These are phyloP conservation scores for Pleurotus pulmonarius DNA, from an alignment of 768 basidiomycete genomes.

Conservation along the genomic window DNA sequence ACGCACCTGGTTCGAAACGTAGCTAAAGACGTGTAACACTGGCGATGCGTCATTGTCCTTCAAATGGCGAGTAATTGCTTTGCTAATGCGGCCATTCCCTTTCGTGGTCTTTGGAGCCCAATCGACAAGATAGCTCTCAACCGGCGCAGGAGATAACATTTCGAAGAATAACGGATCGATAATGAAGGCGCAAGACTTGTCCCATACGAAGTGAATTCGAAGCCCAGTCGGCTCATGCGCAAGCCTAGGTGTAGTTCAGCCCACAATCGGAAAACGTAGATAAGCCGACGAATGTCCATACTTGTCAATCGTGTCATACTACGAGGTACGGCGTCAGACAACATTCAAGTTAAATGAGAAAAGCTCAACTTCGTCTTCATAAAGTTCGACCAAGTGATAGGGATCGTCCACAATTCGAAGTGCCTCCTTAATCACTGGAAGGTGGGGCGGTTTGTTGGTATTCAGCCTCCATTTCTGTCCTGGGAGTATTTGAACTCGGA, in stretches of 20 bases:
- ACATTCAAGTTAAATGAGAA: too few species aligned
- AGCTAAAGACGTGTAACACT: slow-evolving; percentile 46
- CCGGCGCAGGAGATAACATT: slow-evolving; percentile 19
- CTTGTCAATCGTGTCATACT: too few species aligned
- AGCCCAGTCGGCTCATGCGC: slow-evolving; percentile 32
- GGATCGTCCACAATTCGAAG: too few species aligned
- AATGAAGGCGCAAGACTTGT: slow-evolving; percentile 40
- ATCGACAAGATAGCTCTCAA: slow-evolving; percentile 43
- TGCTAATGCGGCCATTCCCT: slow-evolving; percentile 24
- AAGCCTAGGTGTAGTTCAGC: neutral
- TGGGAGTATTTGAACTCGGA: too few species aligned
- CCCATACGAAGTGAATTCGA: slow-evolving; percentile 40
- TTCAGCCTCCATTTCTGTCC: too few species aligned
- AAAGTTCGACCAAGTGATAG: too few species aligned
- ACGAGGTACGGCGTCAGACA: too few species aligned
- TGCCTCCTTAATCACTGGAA: too few species aligned
- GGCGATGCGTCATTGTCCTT: slow-evolving; percentile 9
- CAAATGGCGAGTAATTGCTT: slow-evolving; percentile 26
- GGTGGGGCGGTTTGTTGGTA: too few species aligned
- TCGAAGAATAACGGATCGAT: slow-evolving; percentile 57
- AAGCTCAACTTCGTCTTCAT: too few species aligned
- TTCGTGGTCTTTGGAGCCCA: slow-evolving; percentile 36
- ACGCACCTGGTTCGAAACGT: slow-evolving; percentile 44
- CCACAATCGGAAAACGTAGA: too few species aligned
- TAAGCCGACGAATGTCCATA: too few species aligned